Base-by-base conservation (phyloP, 768 basidiomycete species). In the Phlegmacium glaucopus region DNA sequence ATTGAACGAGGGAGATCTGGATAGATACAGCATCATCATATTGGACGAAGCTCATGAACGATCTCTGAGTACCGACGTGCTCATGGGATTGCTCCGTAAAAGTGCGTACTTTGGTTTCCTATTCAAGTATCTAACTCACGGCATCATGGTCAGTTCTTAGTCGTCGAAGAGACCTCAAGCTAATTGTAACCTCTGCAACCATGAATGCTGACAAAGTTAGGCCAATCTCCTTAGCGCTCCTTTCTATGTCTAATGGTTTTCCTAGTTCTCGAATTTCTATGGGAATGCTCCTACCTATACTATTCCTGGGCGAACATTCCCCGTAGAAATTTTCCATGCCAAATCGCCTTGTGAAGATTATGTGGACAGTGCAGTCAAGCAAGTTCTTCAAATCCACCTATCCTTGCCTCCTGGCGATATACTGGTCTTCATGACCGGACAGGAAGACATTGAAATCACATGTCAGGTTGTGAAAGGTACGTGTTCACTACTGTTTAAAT, bases 341-440 rank as follows among this genome's bases (percentile, higher is more conserved):
- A 98, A 98, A 63, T 94, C 94, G 1, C 96, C 96, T 0, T 99
- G 95, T 60, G 96, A 99, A 63, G 96, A 99, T 64, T 99, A 99
- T 61, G 96, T 99, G 47, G 96, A 99, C 63, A 84, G 90, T 51
- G 88, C 96, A 1, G 96, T 99, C 57, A 99, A 98, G 72, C 95
- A 99, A 68, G 90, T 98, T 12, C 77, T 98, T 25, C 91, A 95
- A 61, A 98, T 99, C 37, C 95, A 99, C 63, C 74, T 98, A 34
- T 93, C 95, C 2, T 78, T 88, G 13, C 93, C 95, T 16, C 82
- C 83, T 0, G 96, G 96, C 11, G 96, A 99, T 69, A 90, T 98
- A 43, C 74, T 99, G 35, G 93, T 98, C 18, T 99, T 99, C 67
- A 98, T 98, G 95, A 99, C 96, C 22, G 96, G 96, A 30, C 96